phyloP scores from a whole-genome alignment of 306 rosid species.

The Ochetophila trinervis region DNA sequence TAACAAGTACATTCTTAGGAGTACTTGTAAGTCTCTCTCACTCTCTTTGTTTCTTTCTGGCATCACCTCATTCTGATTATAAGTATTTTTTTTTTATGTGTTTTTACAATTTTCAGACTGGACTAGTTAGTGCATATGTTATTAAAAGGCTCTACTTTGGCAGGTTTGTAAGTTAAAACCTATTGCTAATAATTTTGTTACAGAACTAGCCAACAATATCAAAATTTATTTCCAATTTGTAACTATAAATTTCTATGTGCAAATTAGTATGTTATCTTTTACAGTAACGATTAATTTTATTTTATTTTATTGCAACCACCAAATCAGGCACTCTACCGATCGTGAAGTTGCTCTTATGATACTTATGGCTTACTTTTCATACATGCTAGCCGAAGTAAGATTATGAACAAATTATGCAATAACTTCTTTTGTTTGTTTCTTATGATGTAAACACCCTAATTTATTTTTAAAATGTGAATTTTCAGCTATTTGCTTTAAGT shows the following conservation, averaged over 20 bases:
- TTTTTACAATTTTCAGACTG: conserved; percentile 52
- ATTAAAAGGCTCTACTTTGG: conserved; percentile 82
- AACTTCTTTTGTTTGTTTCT: neutral
- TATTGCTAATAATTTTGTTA: neutral
- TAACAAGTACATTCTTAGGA: conserved; percentile 75
- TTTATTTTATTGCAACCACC: neutral
- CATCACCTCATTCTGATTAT: conserved; percentile 4
- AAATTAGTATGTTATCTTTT: too few species aligned
- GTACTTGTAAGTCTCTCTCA: conserved; percentile 53
- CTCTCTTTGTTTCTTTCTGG: neutral
- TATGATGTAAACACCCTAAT: conserved; percentile 6
- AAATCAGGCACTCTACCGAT: conserved; percentile 80
- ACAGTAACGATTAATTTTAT: neutral
- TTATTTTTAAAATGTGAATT: conserved; percentile 8
- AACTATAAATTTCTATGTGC: neutral
- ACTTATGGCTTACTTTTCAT: conserved; percentile 96
- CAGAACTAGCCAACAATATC: neutral
- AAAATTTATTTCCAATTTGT: neutral
- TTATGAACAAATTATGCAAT: conserved; percentile 5
- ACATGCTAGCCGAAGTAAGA: conserved; percentile 86
- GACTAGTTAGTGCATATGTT: conserved; percentile 73
- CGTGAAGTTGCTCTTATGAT: conserved; percentile 98
- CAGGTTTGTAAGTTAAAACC: conserved; percentile 53
- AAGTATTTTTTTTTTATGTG: neutral
- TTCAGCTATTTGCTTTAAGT: conserved; percentile 87